These are phyloP conservation scores for Termitomyces sp. DNA, from an alignment of 1,284 basidiomycete genomes.

Conservation along the genomic window DNA sequence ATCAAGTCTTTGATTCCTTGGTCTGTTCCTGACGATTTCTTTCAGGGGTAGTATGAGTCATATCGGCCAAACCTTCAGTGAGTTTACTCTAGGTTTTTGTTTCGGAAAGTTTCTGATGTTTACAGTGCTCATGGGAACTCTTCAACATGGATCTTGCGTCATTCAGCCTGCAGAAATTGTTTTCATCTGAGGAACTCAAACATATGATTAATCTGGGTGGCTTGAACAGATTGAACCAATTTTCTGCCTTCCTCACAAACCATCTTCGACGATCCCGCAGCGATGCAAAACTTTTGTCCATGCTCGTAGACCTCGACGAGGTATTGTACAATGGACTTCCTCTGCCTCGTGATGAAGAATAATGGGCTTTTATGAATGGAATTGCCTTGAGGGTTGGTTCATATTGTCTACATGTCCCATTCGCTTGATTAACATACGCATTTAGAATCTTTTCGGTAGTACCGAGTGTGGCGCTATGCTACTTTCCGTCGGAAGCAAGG, in stretches of 20 bases:
- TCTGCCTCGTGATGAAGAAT: constrained; percentile 54
- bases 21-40: constrained; percentile 21
- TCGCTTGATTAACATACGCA: constrained; percentile 3
- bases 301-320: constrained; percentile 48
- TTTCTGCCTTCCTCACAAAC: constrained; percentile 57
- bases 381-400: constrained; percentile 44
- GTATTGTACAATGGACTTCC: constrained; percentile 50
- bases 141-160: constrained; percentile 66
- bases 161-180: constrained; percentile 63
- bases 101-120: constrained; percentile 27
- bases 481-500: constrained; percentile 36
- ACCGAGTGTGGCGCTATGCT: constrained; percentile 60
- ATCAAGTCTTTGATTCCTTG: constrained; percentile 26
- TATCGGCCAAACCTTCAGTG: constrained; percentile 61
- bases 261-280: constrained; percentile 58
- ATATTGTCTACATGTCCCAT: not conserved
- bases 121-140: constrained; percentile 61
- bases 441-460: constrained; percentile 57
- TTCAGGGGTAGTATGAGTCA: constrained; percentile 68
- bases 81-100: constrained; percentile 26
- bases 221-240: constrained; percentile 68
- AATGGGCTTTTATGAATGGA: constrained; percentile 48
- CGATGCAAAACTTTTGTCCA: constrained; percentile 54
- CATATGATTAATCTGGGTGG: constrained; percentile 64
- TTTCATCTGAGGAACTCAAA: constrained; percentile 60